phyloP scores from a whole-genome alignment of 768 basidiomycete genomes.

The Lentinula boryana region DNA sequence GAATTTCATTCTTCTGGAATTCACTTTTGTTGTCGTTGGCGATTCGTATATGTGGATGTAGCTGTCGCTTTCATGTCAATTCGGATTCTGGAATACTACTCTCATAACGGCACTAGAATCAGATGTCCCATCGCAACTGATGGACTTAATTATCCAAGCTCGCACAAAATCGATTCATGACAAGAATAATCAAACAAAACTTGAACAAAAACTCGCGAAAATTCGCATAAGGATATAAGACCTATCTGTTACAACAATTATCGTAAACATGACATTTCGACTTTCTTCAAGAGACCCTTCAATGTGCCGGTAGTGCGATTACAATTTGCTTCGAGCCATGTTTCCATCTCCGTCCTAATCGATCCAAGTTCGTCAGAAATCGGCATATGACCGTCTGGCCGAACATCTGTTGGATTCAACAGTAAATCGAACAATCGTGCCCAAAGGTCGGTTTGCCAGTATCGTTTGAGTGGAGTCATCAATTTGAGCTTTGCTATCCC shows the following conservation, averaged over 20 bases:
- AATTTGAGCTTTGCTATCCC: constrained; percentile 51
- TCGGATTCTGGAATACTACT: constrained; percentile 27
- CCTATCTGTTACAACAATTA: not conserved
- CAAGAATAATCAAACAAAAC: no score
- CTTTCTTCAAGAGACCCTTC: constrained; percentile 79
- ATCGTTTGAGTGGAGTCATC: constrained; percentile 78
- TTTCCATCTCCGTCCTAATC: constrained; percentile 78
- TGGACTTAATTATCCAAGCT: no score
- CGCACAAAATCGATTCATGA: no score
- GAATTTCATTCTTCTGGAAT: not conserved
- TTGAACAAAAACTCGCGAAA: not conserved
- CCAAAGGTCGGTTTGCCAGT: constrained; percentile 94
- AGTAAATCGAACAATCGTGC: constrained; percentile 75
- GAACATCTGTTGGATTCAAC: constrained; percentile 71
- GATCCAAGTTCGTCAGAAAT: constrained; percentile 59
- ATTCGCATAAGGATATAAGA: not conserved
- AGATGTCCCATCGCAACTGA: no score
- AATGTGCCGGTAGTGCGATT: constrained; percentile 77
- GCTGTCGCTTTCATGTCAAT: not conserved
- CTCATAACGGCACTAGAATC: not conserved
- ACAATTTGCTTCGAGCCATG: constrained; percentile 82
- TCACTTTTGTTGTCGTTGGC: not conserved
- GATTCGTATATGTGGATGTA: not conserved
- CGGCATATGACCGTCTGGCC: constrained; percentile 57
- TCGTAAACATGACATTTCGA: constrained; percentile 48